Percentiles rank a stretch among this genome's conserved stretches.
Evolutionary conservation across 306 rosid genomes (phyloP).

Genomic region (Dalbergia cultrata): DNA sequence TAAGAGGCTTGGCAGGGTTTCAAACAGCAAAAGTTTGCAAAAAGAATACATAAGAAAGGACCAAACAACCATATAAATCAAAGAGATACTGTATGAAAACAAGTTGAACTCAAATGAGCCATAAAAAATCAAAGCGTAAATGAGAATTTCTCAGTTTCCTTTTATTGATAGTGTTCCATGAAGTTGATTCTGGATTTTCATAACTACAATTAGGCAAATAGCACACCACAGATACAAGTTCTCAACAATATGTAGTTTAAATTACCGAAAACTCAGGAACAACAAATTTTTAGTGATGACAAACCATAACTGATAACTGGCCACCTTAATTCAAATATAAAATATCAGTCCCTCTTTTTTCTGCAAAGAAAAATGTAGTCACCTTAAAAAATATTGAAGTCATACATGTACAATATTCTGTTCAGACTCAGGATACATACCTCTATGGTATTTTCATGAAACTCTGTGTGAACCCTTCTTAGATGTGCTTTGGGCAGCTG

Average conservation of each 20-base stretch:
- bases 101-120: neutral
- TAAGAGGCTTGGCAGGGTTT: constrained; percentile 19
- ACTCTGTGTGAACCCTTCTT: constrained; percentile 85
- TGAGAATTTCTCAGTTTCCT: neutral
- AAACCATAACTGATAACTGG: constrained; percentile 37
- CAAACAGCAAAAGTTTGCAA: neutral
- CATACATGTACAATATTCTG: constrained; percentile 11
- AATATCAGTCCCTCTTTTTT: neutral
- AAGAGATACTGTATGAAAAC: neutral
- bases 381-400: constrained; percentile 4
- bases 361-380: neutral
- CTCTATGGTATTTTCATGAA: constrained; percentile 86
- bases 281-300: neutral
- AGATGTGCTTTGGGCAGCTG: constrained; percentile 87
- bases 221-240: neutral
- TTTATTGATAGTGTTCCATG: constrained; percentile 2
- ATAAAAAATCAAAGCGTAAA: neutral
- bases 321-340: constrained; percentile 23
- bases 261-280: constrained; percentile 26
- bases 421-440: constrained; percentile 56
- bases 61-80: neutral
- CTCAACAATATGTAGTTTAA: neutral
- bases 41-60: neutral
- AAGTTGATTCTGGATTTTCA: constrained; percentile 9
- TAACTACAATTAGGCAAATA: neutral